phyloP scores from a whole-genome alignment of 2,329 filamentous ascomycete species.

The Grosmannia penicillata region DNA sequence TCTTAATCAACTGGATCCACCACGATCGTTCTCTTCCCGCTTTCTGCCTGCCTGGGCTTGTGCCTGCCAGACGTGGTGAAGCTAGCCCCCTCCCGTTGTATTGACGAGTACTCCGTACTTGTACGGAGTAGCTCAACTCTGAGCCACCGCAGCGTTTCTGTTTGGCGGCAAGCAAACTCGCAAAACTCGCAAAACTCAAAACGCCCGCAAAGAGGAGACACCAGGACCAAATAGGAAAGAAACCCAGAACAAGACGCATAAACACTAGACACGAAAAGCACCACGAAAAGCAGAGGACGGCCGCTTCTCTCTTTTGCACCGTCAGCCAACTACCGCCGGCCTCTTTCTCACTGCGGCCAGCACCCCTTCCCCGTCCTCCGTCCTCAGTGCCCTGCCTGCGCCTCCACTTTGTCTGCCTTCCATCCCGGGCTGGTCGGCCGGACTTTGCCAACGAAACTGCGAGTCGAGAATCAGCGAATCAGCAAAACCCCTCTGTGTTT shows the following conservation, averaged over 20 bases:
- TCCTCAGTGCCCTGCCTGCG: neutral
- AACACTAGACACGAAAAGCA: neutral
- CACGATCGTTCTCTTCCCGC: neutral
- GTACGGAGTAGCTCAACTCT: neutral
- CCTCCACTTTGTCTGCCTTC: too few relatives aligned
- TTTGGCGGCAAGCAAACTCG: neutral
- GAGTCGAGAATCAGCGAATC: too few relatives aligned
- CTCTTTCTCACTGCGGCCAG: neutral
- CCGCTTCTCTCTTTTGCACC: neutral
- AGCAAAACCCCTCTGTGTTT: too few relatives aligned
- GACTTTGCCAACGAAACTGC: too few relatives aligned
- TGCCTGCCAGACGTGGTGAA: neutral
- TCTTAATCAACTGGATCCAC: neutral
- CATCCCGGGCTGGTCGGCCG: neutral
- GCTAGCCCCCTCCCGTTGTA: neutral
- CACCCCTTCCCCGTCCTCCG: neutral
- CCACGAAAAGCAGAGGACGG: neutral
- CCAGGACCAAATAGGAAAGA: conserved; percentile 3
- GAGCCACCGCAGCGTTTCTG: neutral
- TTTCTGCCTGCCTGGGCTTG: too few relatives aligned
- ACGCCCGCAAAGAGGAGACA: neutral
- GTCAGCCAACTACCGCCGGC: neutral
- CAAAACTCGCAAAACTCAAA: too few relatives aligned
- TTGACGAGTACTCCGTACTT: too few relatives aligned
- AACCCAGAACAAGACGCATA: neutral